These are phyloP conservation scores for Kodamaea alishanica DNA, from an alignment of 1,139 yeast genomes.

Conservation along the genomic window DNA sequence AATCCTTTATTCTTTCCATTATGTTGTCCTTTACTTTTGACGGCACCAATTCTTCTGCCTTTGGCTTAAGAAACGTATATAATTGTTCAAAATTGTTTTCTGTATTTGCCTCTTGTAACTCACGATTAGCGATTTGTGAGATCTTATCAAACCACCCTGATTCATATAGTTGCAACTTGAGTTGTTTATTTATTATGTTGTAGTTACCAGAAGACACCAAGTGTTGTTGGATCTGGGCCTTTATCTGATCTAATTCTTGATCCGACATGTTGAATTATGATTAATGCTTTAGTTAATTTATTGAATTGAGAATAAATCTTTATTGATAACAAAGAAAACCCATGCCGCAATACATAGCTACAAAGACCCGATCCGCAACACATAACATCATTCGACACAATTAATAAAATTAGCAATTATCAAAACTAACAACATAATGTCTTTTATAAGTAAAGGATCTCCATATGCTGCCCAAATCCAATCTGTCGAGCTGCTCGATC, in stretches of 20 bases:
- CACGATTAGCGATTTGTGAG: constrained; percentile 49
- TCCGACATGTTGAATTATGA: constrained; percentile 18
- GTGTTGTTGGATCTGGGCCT: constrained; percentile 64
- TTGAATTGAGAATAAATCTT: too few relatives aligned
- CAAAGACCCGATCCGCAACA: background rate
- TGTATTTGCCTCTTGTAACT: constrained; percentile 27
- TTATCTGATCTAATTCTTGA: constrained; percentile 46
- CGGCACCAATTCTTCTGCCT: constrained; percentile 70
- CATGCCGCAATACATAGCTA: too few relatives aligned
- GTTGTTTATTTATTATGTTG: constrained; percentile 57
- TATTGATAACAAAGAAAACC: too few relatives aligned
- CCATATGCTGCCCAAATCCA: constrained; percentile 35
- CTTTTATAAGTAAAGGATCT: constrained; percentile 21
- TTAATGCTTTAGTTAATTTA: background rate
- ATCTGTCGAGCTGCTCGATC: constrained; percentile 25
- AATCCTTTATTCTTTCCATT: constrained; percentile 53
- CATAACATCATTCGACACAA: background rate
- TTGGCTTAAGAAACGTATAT: constrained; percentile 53
- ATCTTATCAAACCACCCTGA: constrained; percentile 87
- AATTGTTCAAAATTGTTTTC: constrained; percentile 54
- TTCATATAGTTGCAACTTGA: constrained; percentile 64
- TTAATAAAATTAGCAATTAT: too few relatives aligned
- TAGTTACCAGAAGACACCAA: constrained; percentile 78
- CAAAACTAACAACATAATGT: constrained; percentile 1
- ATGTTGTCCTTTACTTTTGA: constrained; percentile 58